phyloP scores from a whole-genome alignment of 2,329 filamentous ascomycete genomes.

The Colletotrichum lentis region DNA sequence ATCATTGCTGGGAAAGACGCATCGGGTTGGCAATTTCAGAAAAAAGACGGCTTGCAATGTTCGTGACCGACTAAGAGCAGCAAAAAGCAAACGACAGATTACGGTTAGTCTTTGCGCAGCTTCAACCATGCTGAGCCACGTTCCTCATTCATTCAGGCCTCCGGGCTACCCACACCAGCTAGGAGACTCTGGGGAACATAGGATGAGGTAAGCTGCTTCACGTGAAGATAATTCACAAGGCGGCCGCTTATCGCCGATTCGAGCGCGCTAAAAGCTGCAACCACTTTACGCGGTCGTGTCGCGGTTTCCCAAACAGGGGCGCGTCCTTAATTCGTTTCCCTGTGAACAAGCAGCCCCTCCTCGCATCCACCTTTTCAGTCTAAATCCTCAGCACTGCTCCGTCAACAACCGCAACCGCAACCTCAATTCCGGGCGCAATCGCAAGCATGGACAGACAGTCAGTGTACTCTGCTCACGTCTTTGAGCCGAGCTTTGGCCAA shows the following conservation, averaged over 20 bases:
- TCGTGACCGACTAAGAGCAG: slow-evolving; percentile 10
- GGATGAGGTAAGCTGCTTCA: slow-evolving; percentile 17
- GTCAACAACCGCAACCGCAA: slow-evolving; percentile 12
- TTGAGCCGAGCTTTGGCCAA: slow-evolving; percentile 71
- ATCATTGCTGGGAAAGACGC: slow-evolving; percentile 54
- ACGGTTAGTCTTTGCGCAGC: slow-evolving; percentile 21
- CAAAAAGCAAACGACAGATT: slow-evolving; percentile 21
- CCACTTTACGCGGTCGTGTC: slow-evolving; percentile 34
- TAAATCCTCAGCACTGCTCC: slow-evolving; percentile 30
- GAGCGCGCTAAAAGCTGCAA: slow-evolving; percentile 21
- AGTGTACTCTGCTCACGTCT: slow-evolving; percentile 85
- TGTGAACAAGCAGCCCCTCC: slow-evolving; percentile 31
- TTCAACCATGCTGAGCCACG: slow-evolving; percentile 32
- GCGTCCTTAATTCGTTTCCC: slow-evolving; percentile 30
- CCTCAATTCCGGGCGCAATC: not conserved
- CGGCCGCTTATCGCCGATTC: not conserved
- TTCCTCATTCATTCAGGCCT: slow-evolving; percentile 9
- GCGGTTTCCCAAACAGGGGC: slow-evolving; percentile 19
- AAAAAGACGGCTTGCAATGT: slow-evolving; percentile 13
- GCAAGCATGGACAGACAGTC: slow-evolving; percentile 82
- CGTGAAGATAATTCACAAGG: slow-evolving; percentile 27
- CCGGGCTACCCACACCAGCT: slow-evolving; percentile 16
- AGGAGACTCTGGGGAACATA: slow-evolving; percentile 17
- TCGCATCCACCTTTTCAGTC: slow-evolving; percentile 35
- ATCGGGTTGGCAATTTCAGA: slow-evolving; percentile 13